Conservation (phyloP, 495 filamentous ascomycete genomes). For the Beverwykella pulmonaria region DNA sequence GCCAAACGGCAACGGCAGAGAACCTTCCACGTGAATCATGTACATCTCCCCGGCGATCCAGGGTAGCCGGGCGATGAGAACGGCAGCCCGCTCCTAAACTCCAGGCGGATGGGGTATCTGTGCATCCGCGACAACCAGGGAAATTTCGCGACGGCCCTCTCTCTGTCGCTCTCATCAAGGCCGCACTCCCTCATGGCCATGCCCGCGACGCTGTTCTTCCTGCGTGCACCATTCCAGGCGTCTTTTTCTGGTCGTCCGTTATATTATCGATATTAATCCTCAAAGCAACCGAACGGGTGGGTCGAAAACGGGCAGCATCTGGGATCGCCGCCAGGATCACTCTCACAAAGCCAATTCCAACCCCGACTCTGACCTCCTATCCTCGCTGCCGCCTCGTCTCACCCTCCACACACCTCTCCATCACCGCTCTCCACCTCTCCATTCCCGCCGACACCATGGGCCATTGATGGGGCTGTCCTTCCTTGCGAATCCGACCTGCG, state of each 20-base stretch:
- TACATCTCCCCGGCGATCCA: not conserved
- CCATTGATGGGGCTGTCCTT: not conserved
- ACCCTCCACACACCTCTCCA: not conserved
- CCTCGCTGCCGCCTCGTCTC: conserved; percentile 1
- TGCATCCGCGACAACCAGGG: not conserved
- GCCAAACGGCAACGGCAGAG: not conserved
- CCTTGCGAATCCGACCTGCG: not conserved
- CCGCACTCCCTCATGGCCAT: not conserved
- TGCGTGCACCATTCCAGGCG: not conserved
- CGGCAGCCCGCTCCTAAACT: not conserved
- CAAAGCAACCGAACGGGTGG: not conserved
- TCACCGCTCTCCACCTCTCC: not conserved
- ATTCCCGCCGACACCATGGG: not conserved
- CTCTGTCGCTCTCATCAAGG: not conserved
- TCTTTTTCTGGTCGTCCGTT: not conserved
- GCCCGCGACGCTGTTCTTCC: not conserved
- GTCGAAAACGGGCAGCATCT: not conserved
- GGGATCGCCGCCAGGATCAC: not conserved
- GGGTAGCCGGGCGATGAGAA: not conserved
- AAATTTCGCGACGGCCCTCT: not conserved
- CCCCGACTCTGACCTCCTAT: conserved; percentile 1
- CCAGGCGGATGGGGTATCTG: not conserved
- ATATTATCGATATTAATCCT: not conserved
- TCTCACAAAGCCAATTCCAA: not conserved
- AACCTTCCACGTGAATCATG: not conserved